These are phyloP conservation scores for Fusarium nanum DNA, from an alignment of 2,329 filamentous ascomycete species.

Conservation along the genomic window DNA sequence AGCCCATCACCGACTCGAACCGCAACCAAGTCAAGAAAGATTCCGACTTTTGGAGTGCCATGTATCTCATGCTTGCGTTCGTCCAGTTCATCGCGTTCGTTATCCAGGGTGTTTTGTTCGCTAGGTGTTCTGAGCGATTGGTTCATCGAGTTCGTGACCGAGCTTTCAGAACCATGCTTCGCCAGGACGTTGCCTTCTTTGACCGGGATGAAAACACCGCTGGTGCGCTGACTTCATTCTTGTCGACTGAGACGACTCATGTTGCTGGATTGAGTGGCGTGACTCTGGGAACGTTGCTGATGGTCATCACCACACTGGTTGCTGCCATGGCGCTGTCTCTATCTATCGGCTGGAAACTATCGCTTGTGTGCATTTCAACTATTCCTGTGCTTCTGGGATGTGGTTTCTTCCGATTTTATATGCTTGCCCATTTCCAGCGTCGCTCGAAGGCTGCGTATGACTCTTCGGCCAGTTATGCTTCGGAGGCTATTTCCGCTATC, in stretches of 20 bases:
- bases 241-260: slow-evolving; percentile 90
- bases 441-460: slow-evolving; percentile 85
- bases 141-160: slow-evolving; percentile 84
- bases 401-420: slow-evolving; percentile 89
- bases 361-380: slow-evolving; percentile 82
- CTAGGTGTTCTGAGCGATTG: slow-evolving; percentile 86
- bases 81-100: slow-evolving; percentile 77
- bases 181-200: slow-evolving; percentile 93
- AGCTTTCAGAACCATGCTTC: slow-evolving; percentile 87
- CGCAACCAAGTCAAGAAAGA: slow-evolving; percentile 71
- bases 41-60: slow-evolving; percentile 86
- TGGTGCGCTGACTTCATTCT: slow-evolving; percentile 87
- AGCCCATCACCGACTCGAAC: slow-evolving; percentile 60
- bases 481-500: slow-evolving; percentile 93
- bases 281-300: slow-evolving; percentile 86
- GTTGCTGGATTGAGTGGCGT: slow-evolving; percentile 88
- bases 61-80: slow-evolving; percentile 87
- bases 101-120: slow-evolving; percentile 79
- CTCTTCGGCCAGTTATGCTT: slow-evolving; percentile 85
- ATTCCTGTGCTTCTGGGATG: slow-evolving; percentile 82
- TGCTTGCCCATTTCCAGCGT: slow-evolving; percentile 81
- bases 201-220: slow-evolving; percentile 90
- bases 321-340: slow-evolving; percentile 76
- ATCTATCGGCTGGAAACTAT: slow-evolving; percentile 88
- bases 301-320: slow-evolving; percentile 82